These are phyloP conservation scores for Neolentinus lepideus DNA, from an alignment of 1,284 basidiomycete species.

Conservation along the genomic window DNA sequence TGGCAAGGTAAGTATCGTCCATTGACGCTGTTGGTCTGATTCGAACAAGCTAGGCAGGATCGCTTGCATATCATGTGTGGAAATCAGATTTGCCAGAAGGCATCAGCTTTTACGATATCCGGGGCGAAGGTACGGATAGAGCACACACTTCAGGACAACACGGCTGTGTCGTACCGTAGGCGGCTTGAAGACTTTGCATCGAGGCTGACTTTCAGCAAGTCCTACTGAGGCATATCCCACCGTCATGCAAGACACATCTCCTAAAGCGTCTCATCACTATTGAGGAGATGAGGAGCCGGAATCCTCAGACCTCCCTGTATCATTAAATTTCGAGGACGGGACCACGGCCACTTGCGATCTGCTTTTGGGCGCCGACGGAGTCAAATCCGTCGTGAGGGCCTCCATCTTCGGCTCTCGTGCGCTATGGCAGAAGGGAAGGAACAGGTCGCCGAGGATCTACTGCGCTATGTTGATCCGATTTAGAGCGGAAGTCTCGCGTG, in stretches of 20 bases:
- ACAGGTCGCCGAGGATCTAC: neutral
- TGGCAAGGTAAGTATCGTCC: neutral
- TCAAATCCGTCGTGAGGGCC: conserved; percentile 24
- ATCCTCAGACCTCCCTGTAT: conserved; percentile 16
- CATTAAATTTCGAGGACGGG: conserved; percentile 37
- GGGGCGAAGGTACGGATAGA: conserved; percentile 11
- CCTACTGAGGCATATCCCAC: conserved; percentile 13
- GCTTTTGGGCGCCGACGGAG: conserved; percentile 44
- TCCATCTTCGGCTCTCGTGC: conserved; percentile 18
- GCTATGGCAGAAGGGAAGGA: conserved; percentile 10
- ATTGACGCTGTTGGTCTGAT: neutral
- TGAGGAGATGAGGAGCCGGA: conserved; percentile 1
- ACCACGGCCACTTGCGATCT: conserved; percentile 34
- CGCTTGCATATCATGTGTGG: conserved; percentile 14
- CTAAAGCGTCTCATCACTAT: conserved; percentile 17
- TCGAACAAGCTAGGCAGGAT: conserved; percentile 6
- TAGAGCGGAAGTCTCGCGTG: conserved; percentile 35
- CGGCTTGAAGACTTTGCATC: conserved; percentile 16
- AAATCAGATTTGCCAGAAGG: conserved; percentile 19
- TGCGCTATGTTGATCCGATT: conserved; percentile 16
- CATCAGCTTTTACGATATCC: conserved; percentile 13
- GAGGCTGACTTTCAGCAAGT: conserved; percentile 17
- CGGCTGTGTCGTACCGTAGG: conserved; percentile 9
- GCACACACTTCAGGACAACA: neutral
- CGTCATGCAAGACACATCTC: conserved; percentile 12